Percentiles rank a stretch among this genome's conserved stretches.
These are phyloP conservation scores for Atalantia buxifolia DNA, from an alignment of 345 rosid genomes.

Conservation along the genomic window DNA sequence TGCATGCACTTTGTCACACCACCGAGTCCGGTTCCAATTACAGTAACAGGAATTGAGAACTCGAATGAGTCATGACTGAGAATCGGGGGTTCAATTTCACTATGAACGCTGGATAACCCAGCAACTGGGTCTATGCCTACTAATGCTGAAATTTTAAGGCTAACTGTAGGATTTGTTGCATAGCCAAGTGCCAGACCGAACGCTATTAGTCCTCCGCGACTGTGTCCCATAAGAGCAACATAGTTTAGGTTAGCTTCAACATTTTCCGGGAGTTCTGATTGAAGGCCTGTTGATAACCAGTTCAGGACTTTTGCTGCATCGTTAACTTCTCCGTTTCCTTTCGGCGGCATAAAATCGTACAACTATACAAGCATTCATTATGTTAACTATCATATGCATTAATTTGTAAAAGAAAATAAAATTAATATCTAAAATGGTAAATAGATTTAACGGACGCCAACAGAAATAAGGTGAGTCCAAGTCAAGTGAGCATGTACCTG, in stretches of 20 bases:
- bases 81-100: conserved; percentile 15
- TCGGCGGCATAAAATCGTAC: conserved; percentile 7
- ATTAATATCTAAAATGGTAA: too few relatives aligned
- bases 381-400: not conserved
- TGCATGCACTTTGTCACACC: not conserved
- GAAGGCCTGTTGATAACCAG: conserved; percentile 31
- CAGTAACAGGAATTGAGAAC: conserved; percentile 24
- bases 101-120: not conserved
- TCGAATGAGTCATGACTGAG: conserved; percentile 23
- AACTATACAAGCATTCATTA: not conserved
- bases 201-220: conserved; percentile 37
- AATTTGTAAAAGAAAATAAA: too few relatives aligned
- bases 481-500: conserved; percentile 21
- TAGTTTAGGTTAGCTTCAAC: conserved; percentile 7
- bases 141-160: conserved; percentile 14
- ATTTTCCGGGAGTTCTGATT: conserved; percentile 13
- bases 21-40: conserved; percentile 35
- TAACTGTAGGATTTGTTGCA: not conserved
- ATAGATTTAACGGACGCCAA: too few relatives aligned
- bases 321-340: conserved; percentile 24
- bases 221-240: too few relatives aligned
- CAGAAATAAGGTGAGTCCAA: too few relatives aligned
- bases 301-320: conserved; percentile 24
- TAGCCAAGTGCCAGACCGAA: conserved; percentile 33
- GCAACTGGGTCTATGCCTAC: conserved; percentile 41